Evolutionary conservation across 2,329 filamentous ascomycete genomes (phyloP).

Genomic region (Tolypocladium ophioglossoides): DNA sequence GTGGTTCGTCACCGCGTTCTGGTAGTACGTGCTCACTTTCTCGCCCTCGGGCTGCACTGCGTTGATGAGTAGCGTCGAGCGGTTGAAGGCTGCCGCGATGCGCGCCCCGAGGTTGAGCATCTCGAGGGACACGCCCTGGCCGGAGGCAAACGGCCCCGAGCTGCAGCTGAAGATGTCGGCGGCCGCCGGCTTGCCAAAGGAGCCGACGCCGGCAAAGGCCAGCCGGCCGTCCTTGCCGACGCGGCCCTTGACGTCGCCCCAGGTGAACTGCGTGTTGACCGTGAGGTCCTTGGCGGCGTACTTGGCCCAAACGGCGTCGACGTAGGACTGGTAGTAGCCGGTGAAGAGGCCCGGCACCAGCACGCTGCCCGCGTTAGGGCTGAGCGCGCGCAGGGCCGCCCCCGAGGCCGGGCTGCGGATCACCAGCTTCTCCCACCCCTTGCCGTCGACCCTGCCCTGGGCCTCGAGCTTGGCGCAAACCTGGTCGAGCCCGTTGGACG

Average conservation of each 20-base stretch:
- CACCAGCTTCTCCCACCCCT: slow-evolving; percentile 42
- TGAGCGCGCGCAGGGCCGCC: slow-evolving; percentile 37
- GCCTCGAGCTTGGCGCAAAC: slow-evolving; percentile 33
- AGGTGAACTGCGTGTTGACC: slow-evolving; percentile 43
- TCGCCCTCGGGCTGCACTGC: slow-evolving; percentile 42
- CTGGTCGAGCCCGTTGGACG: slow-evolving; percentile 31
- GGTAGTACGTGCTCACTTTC: slow-evolving; percentile 40
- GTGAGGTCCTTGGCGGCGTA: slow-evolving; percentile 33
- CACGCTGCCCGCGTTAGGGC: slow-evolving; percentile 39
- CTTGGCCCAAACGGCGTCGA: slow-evolving; percentile 40
- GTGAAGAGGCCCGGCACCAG: slow-evolving; percentile 33
- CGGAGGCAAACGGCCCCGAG: slow-evolving; percentile 44
- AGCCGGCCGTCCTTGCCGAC: slow-evolving; percentile 26
- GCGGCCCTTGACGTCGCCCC: slow-evolving; percentile 36
- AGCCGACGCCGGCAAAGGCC: slow-evolving; percentile 29
- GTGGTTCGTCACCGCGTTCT: slow-evolving; percentile 48
- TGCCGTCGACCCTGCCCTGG: slow-evolving; percentile 34
- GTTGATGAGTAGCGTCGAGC: slow-evolving; percentile 52
- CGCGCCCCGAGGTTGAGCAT: slow-evolving; percentile 58
- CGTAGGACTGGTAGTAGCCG: slow-evolving; percentile 39
- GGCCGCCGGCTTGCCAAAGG: slow-evolving; percentile 37
- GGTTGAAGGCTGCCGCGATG: slow-evolving; percentile 66
- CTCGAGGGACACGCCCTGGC: slow-evolving; percentile 28
- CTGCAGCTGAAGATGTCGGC: slow-evolving; percentile 41
- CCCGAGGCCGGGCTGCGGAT: slow-evolving; percentile 27